Conservation (phyloP, 306 rosid genomes). For the Psophocarpus tetragonolobus region DNA sequence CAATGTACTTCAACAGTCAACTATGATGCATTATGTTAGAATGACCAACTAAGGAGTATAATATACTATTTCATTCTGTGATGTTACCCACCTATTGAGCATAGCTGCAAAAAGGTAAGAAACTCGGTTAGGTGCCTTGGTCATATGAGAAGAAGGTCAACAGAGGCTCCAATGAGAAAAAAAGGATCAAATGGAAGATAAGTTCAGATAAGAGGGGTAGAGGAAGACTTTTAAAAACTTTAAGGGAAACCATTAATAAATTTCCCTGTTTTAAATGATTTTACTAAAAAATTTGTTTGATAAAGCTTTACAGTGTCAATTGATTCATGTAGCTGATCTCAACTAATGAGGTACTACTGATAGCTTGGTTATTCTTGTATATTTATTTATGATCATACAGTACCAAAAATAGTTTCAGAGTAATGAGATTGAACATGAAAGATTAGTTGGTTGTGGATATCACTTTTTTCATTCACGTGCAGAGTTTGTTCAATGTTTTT, state of each 20-base stretch:
- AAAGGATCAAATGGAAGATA: conserved; percentile 15
- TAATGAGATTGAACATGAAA: not conserved
- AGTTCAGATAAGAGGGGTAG: conserved; percentile 1
- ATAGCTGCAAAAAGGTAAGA: no score
- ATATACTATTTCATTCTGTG: not conserved
- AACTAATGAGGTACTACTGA: not conserved
- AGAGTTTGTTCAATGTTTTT: not conserved
- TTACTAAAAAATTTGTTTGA: not conserved
- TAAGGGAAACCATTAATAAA: not conserved
- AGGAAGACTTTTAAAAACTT: conserved; percentile 4
- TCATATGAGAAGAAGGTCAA: not conserved
- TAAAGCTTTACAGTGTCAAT: not conserved
- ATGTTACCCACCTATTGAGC: not conserved
- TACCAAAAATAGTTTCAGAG: not conserved
- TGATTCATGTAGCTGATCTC: not conserved
- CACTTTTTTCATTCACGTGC: not conserved
- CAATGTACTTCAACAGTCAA: not conserved
- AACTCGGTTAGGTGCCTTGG: not conserved
- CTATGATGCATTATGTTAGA: not conserved
- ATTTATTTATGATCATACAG: not conserved
- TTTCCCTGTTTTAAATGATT: not conserved
- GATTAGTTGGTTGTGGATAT: not conserved
- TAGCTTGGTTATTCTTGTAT: not conserved
- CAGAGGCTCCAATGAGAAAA: not conserved
- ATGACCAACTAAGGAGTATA: not conserved